Base-by-base conservation (phyloP, 495 filamentous ascomycete species). In the Astrothelium subdiscretum region DNA sequence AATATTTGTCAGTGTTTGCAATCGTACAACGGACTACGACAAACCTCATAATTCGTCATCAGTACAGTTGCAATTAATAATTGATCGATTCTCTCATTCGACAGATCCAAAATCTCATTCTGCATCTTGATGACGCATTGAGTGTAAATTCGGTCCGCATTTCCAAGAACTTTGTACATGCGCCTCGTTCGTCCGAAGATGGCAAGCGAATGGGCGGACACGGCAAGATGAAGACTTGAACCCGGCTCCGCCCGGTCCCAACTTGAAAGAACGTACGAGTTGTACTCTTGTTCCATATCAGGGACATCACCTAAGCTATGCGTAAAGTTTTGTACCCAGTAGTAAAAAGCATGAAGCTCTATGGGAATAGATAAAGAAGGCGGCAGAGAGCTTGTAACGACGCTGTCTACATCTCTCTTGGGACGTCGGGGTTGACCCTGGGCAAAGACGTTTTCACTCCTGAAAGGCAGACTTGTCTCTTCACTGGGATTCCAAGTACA, bases 401-500 rank as follows among this genome's bases (percentile, higher is more conserved):
- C 42, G 20, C 20, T 48, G 42, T 48, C 42, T 3, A 3, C 42
- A 48, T n/a, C 18, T n/a, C 42, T 48, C 57, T 62, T 62, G 35
- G 71, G 73, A 18, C 73, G 70, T 22, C 73, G 61, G 5, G 61
- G 71, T 22, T 64, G 63, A 26, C 73, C 73, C 61, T 68, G 48
- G 27, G 72, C 73, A 64, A 70, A 75, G 2, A 61, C 65, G 61
- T 75, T 75, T 58, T 75, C 73, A 31, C 59, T 72, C 32, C 62
- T 67, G 60, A 74, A 75, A n/a, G 63, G 67, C 20, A 48, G 18
- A 32, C 68, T 67, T 3, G 65, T 60, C 35, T 71, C 64, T 58
- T 69, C 63, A 20, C 71, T 66, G 43, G 65, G 42, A 15, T 70
- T 65, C 70, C 70, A 73, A 29, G 51, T 40, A 57, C 70, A 75